Percentiles rank a stretch among this genome's conserved stretches.
Conservation (phyloP, 106 monocot species). For the Phalaenopsis equestris region DNA sequence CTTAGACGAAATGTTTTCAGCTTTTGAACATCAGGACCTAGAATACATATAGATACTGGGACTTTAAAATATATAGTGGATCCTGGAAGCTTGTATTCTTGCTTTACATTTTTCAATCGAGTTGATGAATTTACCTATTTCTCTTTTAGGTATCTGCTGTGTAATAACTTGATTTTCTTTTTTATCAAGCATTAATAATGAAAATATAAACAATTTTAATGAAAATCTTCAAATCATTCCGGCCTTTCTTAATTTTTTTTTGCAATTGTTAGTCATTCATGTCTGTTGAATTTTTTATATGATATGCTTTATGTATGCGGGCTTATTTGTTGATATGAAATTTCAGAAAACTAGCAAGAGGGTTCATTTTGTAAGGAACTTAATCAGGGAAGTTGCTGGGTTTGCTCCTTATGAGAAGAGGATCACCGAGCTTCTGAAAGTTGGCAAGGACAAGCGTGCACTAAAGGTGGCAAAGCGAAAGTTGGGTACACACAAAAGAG, state of each 20-base stretch:
- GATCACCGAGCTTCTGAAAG: constrained; percentile 36
- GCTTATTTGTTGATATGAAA: neutral
- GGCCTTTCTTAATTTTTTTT: too few species aligned
- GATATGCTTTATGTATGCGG: neutral
- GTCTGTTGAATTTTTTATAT: neutral
- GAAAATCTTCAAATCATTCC: too few species aligned
- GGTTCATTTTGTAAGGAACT: constrained; percentile 31
- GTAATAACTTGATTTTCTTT: too few species aligned
- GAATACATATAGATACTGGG: neutral
- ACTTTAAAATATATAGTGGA: neutral
- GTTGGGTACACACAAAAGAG: constrained; percentile 31
- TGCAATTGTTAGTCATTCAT: neutral
- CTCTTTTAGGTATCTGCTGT: too few species aligned
- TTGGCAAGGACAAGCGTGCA: constrained; percentile 34
- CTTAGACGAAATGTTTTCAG: neutral
- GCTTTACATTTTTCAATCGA: neutral
- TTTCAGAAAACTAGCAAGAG: constrained; percentile 30
- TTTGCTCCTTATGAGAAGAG: constrained; percentile 40
- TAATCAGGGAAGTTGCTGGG: constrained; percentile 38
- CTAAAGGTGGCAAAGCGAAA: constrained; percentile 32
- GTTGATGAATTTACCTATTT: neutral
- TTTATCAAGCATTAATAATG: too few species aligned
- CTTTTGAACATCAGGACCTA: neutral
- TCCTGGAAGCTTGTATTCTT: neutral
- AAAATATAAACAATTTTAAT: too few species aligned